Evolutionary conservation across 1,284 basidiomycete genomes (phyloP).

Genomic region (Leccinum solheimii): DNA sequence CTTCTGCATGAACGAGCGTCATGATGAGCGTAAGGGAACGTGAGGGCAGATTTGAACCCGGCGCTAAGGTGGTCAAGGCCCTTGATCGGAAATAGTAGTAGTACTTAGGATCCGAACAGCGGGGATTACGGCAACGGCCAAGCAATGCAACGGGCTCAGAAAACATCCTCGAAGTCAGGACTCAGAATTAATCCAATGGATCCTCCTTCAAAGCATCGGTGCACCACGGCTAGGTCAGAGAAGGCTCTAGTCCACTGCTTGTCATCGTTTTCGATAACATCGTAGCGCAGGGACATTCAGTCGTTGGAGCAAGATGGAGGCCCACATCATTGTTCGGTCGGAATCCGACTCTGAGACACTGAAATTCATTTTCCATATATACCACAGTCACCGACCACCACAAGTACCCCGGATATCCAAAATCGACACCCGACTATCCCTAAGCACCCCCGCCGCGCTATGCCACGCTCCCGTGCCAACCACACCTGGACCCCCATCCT

Average conservation of each 20-base stretch:
- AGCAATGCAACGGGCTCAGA: background rate
- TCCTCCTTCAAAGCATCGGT: no score
- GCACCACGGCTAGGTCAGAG: background rate
- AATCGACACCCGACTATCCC: background rate
- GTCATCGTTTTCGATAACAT: background rate
- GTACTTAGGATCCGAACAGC: background rate
- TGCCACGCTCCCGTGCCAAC: no score
- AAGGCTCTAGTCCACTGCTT: background rate
- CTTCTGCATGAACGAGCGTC: background rate
- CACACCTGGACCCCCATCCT: no score
- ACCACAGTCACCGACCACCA: no score
- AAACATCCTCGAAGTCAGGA: background rate
- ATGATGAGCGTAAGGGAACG: background rate
- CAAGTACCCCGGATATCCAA: background rate
- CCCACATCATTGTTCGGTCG: no score
- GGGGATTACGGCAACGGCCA: background rate
- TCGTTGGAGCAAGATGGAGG: background rate
- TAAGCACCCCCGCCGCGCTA: no score
- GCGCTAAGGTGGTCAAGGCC: background rate
- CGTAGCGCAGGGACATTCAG: background rate
- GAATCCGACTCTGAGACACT: no score
- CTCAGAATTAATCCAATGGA: no score
- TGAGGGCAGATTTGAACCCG: background rate
- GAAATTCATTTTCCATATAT: no score
- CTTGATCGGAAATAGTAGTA: background rate